These are phyloP conservation scores for Candida takata DNA, from an alignment of 805 yeast species.

Conservation along the genomic window DNA sequence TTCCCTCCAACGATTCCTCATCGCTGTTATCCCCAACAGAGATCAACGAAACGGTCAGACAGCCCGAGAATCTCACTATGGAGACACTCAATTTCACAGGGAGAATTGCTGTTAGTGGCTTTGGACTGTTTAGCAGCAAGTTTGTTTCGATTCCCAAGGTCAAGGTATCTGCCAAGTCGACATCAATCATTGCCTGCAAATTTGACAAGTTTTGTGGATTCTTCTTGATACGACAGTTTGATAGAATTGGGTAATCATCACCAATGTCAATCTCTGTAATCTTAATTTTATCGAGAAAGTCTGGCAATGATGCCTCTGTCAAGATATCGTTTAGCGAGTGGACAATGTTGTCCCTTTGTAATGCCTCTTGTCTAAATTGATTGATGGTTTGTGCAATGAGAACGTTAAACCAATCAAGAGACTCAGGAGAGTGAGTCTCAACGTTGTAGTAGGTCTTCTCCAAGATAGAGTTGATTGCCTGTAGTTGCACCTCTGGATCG, in stretches of 20 bases:
- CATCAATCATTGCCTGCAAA: conserved; percentile 84
- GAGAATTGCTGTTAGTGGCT: conserved; percentile 74
- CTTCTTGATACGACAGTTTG: conserved; percentile 79
- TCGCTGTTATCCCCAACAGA: conserved; percentile 20
- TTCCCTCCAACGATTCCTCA: conserved; percentile 17
- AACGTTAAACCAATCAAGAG: conserved; percentile 96
- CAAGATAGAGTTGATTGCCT: conserved; percentile 43
- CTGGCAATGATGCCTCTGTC: conserved; percentile 57
- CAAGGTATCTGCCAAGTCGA: conserved; percentile 79
- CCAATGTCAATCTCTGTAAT: conserved; percentile 90
- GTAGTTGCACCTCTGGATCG: conserved; percentile 18
- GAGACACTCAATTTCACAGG: conserved; percentile 85
- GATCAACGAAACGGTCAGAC: conserved; percentile 61
- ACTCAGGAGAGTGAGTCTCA: conserved; percentile 77
- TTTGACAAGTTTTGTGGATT: conserved; percentile 40
- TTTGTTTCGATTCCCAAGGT: conserved; percentile 83
- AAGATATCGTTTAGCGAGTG: conserved; percentile 68
- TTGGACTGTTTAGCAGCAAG: conserved; percentile 72
- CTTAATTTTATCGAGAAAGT: conserved; percentile 67
- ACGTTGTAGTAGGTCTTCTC: conserved; percentile 94
- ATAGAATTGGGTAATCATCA: conserved; percentile 89
- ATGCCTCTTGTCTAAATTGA: conserved; percentile 85
- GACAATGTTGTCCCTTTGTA: conserved; percentile 75
- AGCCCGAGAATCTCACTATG: conserved; percentile 84
- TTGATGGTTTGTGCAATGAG: conserved; percentile 84